Evolutionary conservation across 164 flowering plant genomes (phyloP).

Genomic region (Kingdonia uniflora): DNA sequence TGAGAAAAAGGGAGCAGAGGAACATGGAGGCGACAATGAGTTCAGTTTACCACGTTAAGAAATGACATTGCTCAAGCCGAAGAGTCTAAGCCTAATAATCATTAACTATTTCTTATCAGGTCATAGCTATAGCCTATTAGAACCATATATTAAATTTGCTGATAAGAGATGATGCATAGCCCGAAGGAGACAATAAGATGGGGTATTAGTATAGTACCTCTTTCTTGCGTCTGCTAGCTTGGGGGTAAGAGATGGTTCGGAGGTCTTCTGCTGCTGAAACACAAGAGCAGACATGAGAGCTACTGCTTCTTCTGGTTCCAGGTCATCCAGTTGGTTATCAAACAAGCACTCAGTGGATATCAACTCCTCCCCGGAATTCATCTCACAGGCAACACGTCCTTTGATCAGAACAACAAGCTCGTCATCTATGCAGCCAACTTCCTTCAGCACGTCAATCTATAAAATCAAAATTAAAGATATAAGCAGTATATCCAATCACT

Average conservation of each 20-base stretch:
- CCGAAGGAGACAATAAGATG: too few species aligned
- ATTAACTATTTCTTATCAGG: too few species aligned
- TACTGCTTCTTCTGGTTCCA: slow-evolving; percentile 98
- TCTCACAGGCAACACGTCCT: slow-evolving; percentile 98
- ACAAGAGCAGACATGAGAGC: slow-evolving; percentile 97
- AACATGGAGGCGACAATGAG: too few species aligned
- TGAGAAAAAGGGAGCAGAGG: too few species aligned
- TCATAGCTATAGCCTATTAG: too few species aligned
- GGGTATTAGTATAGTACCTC: slow-evolving; percentile 26
- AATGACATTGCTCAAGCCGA: too few species aligned
- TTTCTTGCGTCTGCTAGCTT: slow-evolving; percentile 56
- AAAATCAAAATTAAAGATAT: slow-evolving; percentile 3
- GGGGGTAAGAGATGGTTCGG: slow-evolving; percentile 87
- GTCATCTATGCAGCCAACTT: slow-evolving; percentile 77
- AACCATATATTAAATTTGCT: too few species aligned
- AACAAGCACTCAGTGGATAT: slow-evolving; percentile 93
- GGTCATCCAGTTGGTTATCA: slow-evolving; percentile 85
- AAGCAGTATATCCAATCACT: background rate
- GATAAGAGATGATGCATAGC: too few species aligned
- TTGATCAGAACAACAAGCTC: slow-evolving; percentile 98
- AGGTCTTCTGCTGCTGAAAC: slow-evolving; percentile 89
- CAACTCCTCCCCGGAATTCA: slow-evolving; percentile 99
- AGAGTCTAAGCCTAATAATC: too few species aligned
- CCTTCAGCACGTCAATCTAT: slow-evolving; percentile 91
- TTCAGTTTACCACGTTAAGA: too few species aligned